Percentiles rank a stretch among this genome's conserved stretches.
phyloP scores from a whole-genome alignment of 164 flowering plant species.

The Chloranthus sessilifolius region DNA sequence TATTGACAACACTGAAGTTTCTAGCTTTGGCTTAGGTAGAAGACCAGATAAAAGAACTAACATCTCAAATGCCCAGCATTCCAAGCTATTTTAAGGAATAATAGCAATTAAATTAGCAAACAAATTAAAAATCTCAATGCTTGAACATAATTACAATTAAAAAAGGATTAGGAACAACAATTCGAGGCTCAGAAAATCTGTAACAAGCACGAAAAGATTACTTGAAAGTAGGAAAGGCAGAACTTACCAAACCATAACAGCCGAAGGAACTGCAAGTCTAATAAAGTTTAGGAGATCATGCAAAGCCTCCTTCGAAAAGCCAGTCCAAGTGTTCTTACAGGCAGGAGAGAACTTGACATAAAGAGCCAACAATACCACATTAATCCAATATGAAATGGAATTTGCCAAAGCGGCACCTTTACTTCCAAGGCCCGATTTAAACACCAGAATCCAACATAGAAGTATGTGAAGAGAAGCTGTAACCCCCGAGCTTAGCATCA shows the following conservation, averaged over 20 bases:
- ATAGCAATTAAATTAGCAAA: neutral
- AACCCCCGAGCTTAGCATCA: conserved; percentile 30
- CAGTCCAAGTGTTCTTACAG: conserved; percentile 19
- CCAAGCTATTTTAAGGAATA: conserved; percentile 37
- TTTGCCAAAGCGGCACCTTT: conserved; percentile 36
- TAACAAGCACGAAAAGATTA: too few relatives aligned
- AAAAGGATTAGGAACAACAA: neutral
- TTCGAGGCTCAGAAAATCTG: neutral
- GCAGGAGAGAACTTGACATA: conserved; percentile 18
- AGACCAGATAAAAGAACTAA: conserved; percentile 57
- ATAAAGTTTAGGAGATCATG: conserved; percentile 10
- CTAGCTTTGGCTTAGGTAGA: conserved; percentile 61
- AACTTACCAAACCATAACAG: conserved; percentile 16
- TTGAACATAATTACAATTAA: neutral
- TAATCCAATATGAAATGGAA: conserved; percentile 20
- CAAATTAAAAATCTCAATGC: conserved; percentile 27
- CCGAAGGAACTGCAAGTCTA: conserved; percentile 17
- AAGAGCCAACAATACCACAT: conserved; percentile 12
- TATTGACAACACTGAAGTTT: conserved; percentile 58
- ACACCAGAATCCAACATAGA: conserved; percentile 32
- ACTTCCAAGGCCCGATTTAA: conserved; percentile 24
- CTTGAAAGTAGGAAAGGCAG: neutral
- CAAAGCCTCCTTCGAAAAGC: conserved; percentile 11
- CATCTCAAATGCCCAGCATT: conserved; percentile 62
- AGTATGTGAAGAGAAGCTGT: conserved; percentile 23